Base-by-base conservation (phyloP, 2,329 filamentous ascomycete genomes). In the Berkeleyomyces rouxiae region DNA sequence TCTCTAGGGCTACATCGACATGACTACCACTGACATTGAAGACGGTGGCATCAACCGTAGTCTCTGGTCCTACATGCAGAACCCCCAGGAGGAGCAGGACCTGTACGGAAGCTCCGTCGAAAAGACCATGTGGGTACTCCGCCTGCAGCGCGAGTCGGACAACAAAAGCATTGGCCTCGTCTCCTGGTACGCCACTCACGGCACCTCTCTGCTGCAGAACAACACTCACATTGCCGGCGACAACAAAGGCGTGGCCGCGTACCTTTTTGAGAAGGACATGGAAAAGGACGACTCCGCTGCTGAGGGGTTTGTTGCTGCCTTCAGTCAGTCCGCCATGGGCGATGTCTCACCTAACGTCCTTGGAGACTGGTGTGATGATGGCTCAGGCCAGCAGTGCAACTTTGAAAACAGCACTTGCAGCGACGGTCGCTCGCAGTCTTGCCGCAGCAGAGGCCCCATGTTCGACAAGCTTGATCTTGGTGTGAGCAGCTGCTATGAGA, bases 221-320 rank as follows among this genome's bases (percentile, higher is more conserved):
- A 96, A 96, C 73, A 96, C 90, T 0, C 78, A 96, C 11, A 82
- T 93, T 59, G 85, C 90, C 2, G 92, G 89, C n/a, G 92, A 97
- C 72, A 97, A 97, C 76, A 97, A 97, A 74, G 92, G 92, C 10
- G 89, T 96, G 5, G 91, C 92, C 1, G 88, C 91, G 0, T 87
- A 86, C 70, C 76, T 95, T 4, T 87, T 96, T 66, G 91, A 96
- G 71, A 82, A 88, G 68, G 81, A 81, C 49, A 80, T 87, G 63
- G 73, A 75, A 47, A 75, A 75, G 4, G 76, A 79, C 37, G 69
- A 74, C 2, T 76, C 75, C 9, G 84, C 82, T 53, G 78, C 82
- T 0, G 76, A 81, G 0, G 80, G 79, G 9, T 95, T 95, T 68
- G 87, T 96, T 1, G 90, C 90, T 2, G 91, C 90, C 9, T 96